Percentiles rank a stretch among this genome's conserved stretches.
Conservation (phyloP, 1,284 basidiomycete genomes). For the Cystobasidium pallidum region DNA sequence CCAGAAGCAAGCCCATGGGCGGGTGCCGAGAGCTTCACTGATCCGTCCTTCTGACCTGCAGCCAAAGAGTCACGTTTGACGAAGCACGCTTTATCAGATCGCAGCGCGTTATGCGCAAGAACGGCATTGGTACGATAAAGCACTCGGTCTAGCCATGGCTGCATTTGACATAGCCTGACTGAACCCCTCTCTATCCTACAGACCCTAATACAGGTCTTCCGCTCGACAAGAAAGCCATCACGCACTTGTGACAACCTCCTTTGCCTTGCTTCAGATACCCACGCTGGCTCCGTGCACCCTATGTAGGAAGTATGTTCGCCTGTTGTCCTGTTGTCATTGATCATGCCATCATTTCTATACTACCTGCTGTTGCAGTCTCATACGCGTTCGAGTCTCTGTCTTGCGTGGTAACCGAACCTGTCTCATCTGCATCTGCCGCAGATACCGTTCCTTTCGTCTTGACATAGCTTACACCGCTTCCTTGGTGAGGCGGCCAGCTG, state of each 20-base stretch:
- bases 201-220: slow-evolving; percentile 40
- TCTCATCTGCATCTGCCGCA: slow-evolving; percentile 6
- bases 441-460: slow-evolving; percentile 15
- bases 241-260: slow-evolving; percentile 8
- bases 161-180: neutral
- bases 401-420: neutral
- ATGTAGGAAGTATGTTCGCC: neutral
- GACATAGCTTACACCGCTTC: slow-evolving; percentile 20
- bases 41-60: neutral
- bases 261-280: neutral
- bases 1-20: neutral
- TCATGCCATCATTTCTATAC: neutral
- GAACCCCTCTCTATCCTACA: neutral
- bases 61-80: slow-evolving; percentile 38
- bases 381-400: neutral
- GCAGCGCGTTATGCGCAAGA: slow-evolving; percentile 38
- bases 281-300: neutral
- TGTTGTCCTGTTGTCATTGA: neutral
- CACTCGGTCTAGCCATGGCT: neutral
- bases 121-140: slow-evolving; percentile 34
- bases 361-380: neutral
- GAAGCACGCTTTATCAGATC: slow-evolving; percentile 27
- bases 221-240: slow-evolving; percentile 41
- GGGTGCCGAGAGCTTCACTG: neutral
- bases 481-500: neutral